phyloP scores from a whole-genome alignment of 345 rosid species.

The Salix purpurea region DNA sequence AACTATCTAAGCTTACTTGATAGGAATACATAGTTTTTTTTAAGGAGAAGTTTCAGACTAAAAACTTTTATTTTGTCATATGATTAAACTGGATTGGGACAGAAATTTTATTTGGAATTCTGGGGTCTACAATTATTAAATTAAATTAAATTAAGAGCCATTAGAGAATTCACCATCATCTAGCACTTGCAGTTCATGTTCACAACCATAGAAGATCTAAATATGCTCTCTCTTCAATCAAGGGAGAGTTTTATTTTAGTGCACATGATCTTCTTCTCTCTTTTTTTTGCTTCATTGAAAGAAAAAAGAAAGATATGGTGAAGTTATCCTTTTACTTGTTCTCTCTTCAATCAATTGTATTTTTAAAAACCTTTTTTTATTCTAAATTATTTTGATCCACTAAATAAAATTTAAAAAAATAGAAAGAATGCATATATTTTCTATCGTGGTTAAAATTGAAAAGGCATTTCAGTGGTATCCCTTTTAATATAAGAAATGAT shows the following conservation, averaged over 20 bases:
- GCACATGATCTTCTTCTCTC: neutral
- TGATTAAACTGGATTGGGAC: neutral
- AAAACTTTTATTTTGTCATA: neutral
- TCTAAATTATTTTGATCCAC: no score
- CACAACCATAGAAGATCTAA: neutral
- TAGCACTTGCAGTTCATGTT: neutral
- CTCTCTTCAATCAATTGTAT: no score
- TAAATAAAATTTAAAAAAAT: no score
- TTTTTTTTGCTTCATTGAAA: neutral
- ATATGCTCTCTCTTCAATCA: neutral
- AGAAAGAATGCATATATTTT: neutral
- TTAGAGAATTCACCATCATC: neutral
- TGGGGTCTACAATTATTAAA: neutral
- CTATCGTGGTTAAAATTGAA: no score
- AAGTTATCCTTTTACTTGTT: neutral
- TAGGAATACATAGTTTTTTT: neutral
- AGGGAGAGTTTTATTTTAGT: neutral
- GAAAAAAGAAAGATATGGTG: neutral
- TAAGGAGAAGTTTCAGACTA: neutral
- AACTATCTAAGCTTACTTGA: neutral
- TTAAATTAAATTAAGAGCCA: neutral
- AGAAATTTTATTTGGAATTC: neutral
- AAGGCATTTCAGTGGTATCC: neutral
- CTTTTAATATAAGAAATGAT: neutral
- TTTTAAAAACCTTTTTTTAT: no score